Conservation (phyloP, 2,329 filamentous ascomycete genomes). For the Colletotrichum australisinense region DNA sequence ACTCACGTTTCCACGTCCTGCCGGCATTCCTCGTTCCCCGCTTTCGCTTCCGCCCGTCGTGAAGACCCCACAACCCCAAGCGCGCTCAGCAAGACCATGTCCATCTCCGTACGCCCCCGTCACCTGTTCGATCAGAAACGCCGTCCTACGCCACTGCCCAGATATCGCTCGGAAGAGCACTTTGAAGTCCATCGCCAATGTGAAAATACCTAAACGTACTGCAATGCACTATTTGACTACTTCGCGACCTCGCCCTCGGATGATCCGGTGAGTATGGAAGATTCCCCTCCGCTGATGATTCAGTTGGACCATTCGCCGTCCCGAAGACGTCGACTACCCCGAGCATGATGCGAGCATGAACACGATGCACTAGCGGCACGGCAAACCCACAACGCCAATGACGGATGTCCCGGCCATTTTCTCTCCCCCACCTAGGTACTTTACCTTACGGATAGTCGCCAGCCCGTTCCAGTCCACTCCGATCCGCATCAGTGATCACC, state of each 20-base stretch:
- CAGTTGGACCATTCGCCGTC: conserved; percentile 20
- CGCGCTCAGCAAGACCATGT: background rate
- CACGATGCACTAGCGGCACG: background rate
- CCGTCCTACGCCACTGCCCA: too few species aligned
- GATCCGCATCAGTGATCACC: background rate
- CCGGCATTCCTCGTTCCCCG: background rate
- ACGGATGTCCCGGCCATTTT: conserved; percentile 5
- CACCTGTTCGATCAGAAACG: too few species aligned
- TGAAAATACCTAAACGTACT: background rate
- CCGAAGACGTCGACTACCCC: conserved; percentile 5
- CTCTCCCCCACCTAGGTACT: background rate
- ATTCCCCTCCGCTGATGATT: conserved; percentile 12
- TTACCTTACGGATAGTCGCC: background rate
- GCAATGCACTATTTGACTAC: background rate
- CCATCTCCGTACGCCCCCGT: background rate
- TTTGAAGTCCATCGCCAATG: background rate
- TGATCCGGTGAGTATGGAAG: background rate
- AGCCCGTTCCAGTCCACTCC: background rate
- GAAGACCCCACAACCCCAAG: background rate
- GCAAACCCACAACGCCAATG: background rate
- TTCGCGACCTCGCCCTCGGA: background rate
- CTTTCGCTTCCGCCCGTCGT: conserved; percentile 9
- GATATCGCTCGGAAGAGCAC: too few species aligned
- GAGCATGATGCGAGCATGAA: background rate
- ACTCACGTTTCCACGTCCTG: background rate